Evolutionary conservation across 2,329 filamentous ascomycete species (phyloP).

Genomic region (Botrytis pseudocinerea): DNA sequence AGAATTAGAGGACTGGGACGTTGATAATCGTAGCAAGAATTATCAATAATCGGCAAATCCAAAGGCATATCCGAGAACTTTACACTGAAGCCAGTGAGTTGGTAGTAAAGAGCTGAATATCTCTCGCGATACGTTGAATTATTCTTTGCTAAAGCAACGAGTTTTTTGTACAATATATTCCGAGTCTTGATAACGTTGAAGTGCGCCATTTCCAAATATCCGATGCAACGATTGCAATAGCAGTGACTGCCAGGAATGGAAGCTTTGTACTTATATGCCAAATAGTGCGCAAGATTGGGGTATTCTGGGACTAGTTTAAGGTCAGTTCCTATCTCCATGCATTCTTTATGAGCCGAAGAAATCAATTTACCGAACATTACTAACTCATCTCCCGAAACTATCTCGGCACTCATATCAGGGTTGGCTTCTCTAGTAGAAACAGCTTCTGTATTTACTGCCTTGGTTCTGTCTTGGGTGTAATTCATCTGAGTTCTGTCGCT

Average conservation of each 20-base stretch:
- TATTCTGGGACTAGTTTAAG: not conserved
- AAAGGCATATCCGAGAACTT: not conserved
- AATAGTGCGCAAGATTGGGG: not conserved
- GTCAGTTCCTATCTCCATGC: not conserved
- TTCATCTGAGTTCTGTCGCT: not conserved
- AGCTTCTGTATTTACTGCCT: not conserved
- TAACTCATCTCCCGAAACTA: not conserved
- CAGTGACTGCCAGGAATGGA: not conserved
- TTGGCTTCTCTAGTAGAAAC: not conserved
- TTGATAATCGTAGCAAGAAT: not conserved
- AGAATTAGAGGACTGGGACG: not conserved
- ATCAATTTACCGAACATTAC: not conserved
- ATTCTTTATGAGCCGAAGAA: not conserved
- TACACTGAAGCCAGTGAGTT: not conserved
- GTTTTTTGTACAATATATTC: not conserved
- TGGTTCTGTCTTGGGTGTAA: not conserved
- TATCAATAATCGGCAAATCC: not conserved
- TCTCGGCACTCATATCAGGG: rapidly evolving
- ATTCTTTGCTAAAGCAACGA: not conserved
- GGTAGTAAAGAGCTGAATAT: not conserved
- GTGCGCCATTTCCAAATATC: not conserved
- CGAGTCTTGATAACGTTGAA: not conserved
- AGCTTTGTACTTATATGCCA: not conserved
- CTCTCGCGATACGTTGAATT: not conserved
- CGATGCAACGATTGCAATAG: not conserved